Percentiles rank a stretch among this genome's conserved stretches.
These are phyloP conservation scores for Colletotrichum melonis DNA, from an alignment of 2,329 filamentous ascomycete genomes.

Conservation along the genomic window DNA sequence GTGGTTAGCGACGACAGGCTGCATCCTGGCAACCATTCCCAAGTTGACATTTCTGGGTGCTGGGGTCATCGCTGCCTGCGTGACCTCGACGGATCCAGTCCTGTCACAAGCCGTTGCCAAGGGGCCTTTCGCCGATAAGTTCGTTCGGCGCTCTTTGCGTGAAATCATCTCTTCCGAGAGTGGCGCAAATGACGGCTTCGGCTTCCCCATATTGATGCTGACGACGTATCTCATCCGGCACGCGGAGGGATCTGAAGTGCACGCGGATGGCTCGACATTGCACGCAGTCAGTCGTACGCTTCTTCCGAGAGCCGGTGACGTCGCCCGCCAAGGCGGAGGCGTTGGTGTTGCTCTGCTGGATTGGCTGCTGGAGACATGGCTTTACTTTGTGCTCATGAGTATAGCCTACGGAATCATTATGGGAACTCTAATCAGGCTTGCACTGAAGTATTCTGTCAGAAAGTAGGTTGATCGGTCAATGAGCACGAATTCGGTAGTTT, in stretches of 20 bases:
- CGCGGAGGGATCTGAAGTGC: constrained; percentile 50
- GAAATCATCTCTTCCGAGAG: constrained; percentile 73
- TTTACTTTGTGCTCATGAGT: constrained; percentile 68
- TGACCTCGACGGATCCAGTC: constrained; percentile 72
- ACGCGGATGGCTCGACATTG: background rate
- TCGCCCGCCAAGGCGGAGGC: constrained; percentile 64
- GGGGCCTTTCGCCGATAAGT: constrained; percentile 72
- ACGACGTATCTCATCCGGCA: constrained; percentile 68
- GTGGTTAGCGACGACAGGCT: constrained; percentile 69
- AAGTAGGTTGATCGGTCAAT: constrained; percentile 38
- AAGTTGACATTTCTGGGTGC: constrained; percentile 64
- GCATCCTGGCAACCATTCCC: constrained; percentile 65
- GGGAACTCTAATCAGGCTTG: constrained; percentile 59
- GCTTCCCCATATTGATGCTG: constrained; percentile 70
- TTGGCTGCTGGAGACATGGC: constrained; percentile 70
- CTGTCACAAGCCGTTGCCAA: constrained; percentile 72
- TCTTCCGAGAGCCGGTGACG: constrained; percentile 42
- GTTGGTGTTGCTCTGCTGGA: constrained; percentile 62
- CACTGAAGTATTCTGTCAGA: constrained; percentile 55
- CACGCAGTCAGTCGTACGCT: constrained; percentile 1
- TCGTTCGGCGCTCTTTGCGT: constrained; percentile 65
- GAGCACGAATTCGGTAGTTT: too few species aligned
- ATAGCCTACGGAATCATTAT: constrained; percentile 62
- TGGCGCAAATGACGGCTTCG: constrained; percentile 72
- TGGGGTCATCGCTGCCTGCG: constrained; percentile 69